phyloP scores from a whole-genome alignment of 2,329 filamentous ascomycete genomes.

The Conoideocrella luteorostrata region DNA sequence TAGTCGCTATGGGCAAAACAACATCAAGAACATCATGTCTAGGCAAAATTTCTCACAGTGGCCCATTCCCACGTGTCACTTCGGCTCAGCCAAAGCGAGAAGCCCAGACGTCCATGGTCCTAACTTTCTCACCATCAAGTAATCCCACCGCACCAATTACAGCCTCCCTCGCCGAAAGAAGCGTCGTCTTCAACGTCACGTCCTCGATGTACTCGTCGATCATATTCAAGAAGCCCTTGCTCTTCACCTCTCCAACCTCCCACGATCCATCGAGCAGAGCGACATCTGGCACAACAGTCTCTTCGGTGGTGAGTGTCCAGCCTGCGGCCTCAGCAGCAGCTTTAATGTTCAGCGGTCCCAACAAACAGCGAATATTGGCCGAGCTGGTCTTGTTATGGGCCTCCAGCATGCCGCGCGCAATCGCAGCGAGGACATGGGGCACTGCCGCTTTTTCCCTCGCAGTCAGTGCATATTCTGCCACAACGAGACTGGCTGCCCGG shows the following conservation, averaged over 20 bases:
- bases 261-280: constrained; percentile 40
- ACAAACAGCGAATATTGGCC: constrained; percentile 41
- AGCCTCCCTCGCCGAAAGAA: constrained; percentile 26
- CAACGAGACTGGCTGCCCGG: no score
- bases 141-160: constrained; percentile 21
- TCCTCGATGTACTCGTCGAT: constrained; percentile 22
- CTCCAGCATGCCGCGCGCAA: constrained; percentile 37
- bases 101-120: constrained; percentile 38
- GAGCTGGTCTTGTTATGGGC: constrained; percentile 28
- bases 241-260: constrained; percentile 33
- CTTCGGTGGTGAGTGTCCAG: constrained; percentile 31
- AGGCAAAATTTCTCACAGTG: no score
- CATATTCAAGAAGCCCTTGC: constrained; percentile 23
- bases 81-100: constrained; percentile 9
- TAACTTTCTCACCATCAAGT: constrained; percentile 23
- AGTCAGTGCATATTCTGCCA: no score
- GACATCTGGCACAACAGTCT: constrained; percentile 26
- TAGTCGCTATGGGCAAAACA: no score
- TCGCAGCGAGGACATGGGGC: no score
- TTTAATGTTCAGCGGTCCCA: constrained; percentile 35
- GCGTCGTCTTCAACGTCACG: constrained; percentile 21
- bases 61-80: no score
- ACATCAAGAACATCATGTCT: no score
- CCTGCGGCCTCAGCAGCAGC: constrained; percentile 27
- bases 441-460: no score